phyloP scores from a whole-genome alignment of 2,329 filamentous ascomycete species.

The Cytospora paraplurivora region DNA sequence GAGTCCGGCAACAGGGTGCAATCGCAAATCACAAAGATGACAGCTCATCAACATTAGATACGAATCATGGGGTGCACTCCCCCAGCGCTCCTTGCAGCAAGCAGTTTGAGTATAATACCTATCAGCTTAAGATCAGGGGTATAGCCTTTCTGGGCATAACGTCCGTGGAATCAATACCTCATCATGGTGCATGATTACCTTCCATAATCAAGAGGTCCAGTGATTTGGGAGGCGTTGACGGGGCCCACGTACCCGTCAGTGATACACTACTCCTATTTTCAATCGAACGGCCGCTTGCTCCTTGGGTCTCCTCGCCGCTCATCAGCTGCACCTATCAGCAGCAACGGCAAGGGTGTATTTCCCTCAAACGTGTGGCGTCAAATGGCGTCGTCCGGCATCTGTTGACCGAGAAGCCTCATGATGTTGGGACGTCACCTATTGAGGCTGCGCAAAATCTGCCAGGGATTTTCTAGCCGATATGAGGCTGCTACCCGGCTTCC shows the following conservation, averaged over 20 bases:
- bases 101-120: not conserved
- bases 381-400: conserved; percentile 19
- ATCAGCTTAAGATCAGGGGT: not conserved
- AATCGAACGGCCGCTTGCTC: conserved; percentile 18
- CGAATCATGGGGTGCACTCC: not conserved
- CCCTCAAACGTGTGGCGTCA: conserved; percentile 25
- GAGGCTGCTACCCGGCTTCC: conserved; percentile 20
- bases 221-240: not conserved
- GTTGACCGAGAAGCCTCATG: not conserved
- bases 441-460: conserved; percentile 7
- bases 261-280: not conserved
- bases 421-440: not conserved
- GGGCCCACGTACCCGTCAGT: not conserved
- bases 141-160: not conserved
- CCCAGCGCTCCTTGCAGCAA: not conserved
- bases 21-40: not conserved
- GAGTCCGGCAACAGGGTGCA: conserved; percentile 5
- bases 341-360: conserved; percentile 11
- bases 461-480: conserved; percentile 21
- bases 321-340: conserved; percentile 9
- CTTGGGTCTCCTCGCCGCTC: not conserved
- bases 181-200: not conserved
- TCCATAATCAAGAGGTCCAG: not conserved
- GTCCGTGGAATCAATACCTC: not conserved
- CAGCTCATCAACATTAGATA: conserved; percentile 1